Evolutionary conservation across 192 early-diverging fungal genomes (phyloP).

Genomic region (Coemansia sp.): DNA sequence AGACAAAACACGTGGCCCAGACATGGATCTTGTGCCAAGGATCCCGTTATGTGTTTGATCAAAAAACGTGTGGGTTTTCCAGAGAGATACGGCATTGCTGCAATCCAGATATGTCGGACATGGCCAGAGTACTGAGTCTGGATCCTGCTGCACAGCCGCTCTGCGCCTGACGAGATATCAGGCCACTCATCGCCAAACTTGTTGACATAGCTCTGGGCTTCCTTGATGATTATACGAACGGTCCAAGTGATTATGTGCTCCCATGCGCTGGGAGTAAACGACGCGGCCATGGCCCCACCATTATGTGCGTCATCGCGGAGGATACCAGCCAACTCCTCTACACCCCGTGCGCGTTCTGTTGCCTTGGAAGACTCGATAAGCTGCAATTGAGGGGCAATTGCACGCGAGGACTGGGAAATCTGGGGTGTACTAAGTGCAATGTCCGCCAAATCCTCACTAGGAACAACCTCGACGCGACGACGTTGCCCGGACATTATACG

Average conservation of each 20-base stretch:
- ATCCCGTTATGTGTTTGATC: conserved; percentile 35
- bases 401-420: conserved; percentile 6
- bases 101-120: conserved; percentile 50
- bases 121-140: conserved; percentile 45
- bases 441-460: conserved; percentile 24
- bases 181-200: conserved; percentile 35
- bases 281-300: conserved; percentile 16
- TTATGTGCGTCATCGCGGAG: conserved; percentile 36
- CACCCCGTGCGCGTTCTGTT: conserved; percentile 36
- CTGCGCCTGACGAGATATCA: conserved; percentile 20
- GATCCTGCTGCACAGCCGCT: conserved; percentile 33
- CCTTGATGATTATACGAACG: conserved; percentile 42
- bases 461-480: conserved; percentile 39
- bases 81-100: conserved; percentile 45
- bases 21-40: conserved; percentile 34
- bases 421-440: conserved; percentile 1
- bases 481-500: conserved; percentile 26
- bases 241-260: conserved; percentile 49
- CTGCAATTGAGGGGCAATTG: conserved; percentile 28
- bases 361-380: conserved; percentile 51
- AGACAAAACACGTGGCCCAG: conserved; percentile 32
- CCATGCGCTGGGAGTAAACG: conserved; percentile 25
- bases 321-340: conserved; percentile 40
- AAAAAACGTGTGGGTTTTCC: conserved; percentile 34
- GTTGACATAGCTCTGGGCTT: conserved; percentile 43